Base-by-base conservation (phyloP, 1,284 basidiomycete species). In the Boletus mariae region DNA sequence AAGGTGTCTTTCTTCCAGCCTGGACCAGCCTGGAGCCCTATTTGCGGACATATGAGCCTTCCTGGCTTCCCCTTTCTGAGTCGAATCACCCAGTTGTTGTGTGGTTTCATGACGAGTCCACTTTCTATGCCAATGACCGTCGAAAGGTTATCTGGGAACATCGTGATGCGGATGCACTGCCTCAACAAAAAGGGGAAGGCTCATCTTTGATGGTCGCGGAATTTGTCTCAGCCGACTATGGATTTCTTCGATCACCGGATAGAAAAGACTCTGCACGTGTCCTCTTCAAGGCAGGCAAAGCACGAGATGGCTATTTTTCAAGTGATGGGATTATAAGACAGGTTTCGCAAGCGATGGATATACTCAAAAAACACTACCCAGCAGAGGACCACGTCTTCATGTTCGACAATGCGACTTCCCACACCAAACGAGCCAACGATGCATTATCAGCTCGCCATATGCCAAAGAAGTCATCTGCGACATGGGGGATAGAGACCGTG, bases 11-110 rank as follows among this genome's bases (percentile, higher is more conserved):
- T 7, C 26, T 26, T 26, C 26, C 26, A 20, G 26, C 11, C n/a
- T 67, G 70, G 63, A 35, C 15, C 15, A 56, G 65, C 26, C 66
- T 56, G 51, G 62, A 72, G 53, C 5, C 45, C 4, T 32, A 57
- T 0, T 68, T 74, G 20, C 20, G 31, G 32, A 45, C 31, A 23
- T 32, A 7, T 3, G 6, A 26, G 4, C 23, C 34, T 13, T 37
- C n/a, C 17, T 38, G 6, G 5, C 17, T n/a, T 13, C 9, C 17
- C 17, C 6, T n/a, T 20, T 11, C 37, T 13, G 8, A 17, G 6
- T 20, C 26, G 6, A 26, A 9, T n/a, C 8, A 5, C n/a, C 42
- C 12, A 29, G 26, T 29, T 44, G 42, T 44, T 17, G 10, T 31
- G n/a, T 44, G 42, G 28, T 47, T 47, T 9, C 26, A 26, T 26